Conservation (phyloP, 257 asterid genomes). For the Fraxinus excelsior region DNA sequence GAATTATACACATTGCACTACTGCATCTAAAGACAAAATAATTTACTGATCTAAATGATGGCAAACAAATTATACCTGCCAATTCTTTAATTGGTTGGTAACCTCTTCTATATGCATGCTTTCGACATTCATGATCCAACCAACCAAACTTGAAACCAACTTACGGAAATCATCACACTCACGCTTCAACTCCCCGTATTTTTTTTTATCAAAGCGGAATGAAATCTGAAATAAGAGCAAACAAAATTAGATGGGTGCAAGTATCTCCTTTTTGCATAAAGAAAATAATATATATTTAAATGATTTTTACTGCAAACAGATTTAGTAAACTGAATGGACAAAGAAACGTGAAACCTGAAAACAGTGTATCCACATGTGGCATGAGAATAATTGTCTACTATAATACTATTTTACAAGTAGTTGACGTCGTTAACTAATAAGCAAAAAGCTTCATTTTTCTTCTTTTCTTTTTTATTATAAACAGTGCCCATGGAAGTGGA, state of each 20-base stretch:
- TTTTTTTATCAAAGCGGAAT: constrained; percentile 72
- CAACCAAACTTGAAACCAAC: constrained; percentile 39
- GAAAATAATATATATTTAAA: neutral
- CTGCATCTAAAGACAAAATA: neutral
- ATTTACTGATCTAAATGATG: neutral
- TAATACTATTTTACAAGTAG: neutral
- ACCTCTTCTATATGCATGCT: constrained; percentile 35
- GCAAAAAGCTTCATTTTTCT: neutral
- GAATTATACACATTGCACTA: neutral
- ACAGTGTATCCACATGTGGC: neutral
- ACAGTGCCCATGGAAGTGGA: neutral
- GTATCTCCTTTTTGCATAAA: neutral
- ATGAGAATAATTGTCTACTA: neutral
- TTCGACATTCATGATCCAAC: constrained; percentile 44
- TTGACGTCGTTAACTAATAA: neutral
- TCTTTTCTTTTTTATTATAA: neutral
- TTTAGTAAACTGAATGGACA: neutral
- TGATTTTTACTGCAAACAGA: neutral
- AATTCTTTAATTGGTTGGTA: constrained; percentile 52
- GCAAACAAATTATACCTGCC: constrained; percentile 63
- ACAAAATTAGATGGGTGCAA: constrained; percentile 16
- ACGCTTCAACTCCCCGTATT: constrained; percentile 59
- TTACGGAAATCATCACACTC: constrained; percentile 55
- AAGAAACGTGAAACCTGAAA: neutral
- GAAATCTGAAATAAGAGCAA: constrained; percentile 49